phyloP scores from a whole-genome alignment of 2,329 filamentous ascomycete species.

The Pseudocercospora fuligena region DNA sequence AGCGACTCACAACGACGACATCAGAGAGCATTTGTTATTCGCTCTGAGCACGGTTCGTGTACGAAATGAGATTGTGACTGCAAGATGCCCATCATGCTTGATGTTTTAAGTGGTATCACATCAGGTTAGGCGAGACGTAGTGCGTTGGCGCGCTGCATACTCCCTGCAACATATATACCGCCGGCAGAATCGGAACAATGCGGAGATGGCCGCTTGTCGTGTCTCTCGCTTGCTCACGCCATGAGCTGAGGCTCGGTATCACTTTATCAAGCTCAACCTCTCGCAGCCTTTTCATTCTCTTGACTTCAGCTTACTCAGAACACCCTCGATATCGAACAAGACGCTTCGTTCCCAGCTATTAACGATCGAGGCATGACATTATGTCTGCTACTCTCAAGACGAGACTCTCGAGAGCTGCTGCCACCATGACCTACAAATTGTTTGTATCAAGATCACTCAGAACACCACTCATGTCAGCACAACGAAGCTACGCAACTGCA shows the following conservation, averaged over 20 bases:
- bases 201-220: neutral
- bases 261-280: neutral
- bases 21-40: neutral
- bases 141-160: neutral
- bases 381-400: neutral
- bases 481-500: neutral
- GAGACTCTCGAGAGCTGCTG: neutral
- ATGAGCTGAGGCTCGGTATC: neutral
- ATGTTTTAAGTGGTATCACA: neutral
- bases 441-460: neutral
- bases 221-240: conserved; percentile 5
- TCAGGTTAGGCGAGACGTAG: neutral
- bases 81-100: neutral
- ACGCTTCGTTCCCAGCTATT: neutral
- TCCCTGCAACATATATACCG: neutral
- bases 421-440: neutral
- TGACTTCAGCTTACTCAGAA: neutral
- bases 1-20: neutral
- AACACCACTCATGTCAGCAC: neutral
- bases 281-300: neutral
- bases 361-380: neutral
- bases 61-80: neutral
- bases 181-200: neutral
- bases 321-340: neutral
- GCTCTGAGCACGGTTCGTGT: neutral